Conservation (phyloP, 2,329 filamentous ascomycete genomes). For the Xylaria sp. region DNA sequence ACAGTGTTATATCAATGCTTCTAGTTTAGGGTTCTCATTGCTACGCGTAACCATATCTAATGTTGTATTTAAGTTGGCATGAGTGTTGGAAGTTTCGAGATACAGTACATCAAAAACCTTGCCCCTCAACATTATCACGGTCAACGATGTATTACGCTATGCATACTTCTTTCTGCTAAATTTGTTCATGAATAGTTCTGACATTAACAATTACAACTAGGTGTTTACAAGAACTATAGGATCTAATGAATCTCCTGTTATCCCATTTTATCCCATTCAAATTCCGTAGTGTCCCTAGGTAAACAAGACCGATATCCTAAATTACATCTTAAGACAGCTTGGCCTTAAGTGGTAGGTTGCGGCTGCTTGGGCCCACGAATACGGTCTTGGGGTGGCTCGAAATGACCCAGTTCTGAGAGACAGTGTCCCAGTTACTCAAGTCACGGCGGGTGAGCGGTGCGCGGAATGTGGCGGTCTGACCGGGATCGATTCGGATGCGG, state of each 20-base stretch:
- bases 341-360: slow-evolving; percentile 59
- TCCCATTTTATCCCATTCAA: slow-evolving; percentile 8
- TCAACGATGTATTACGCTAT: too few relatives aligned
- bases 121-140: neutral
- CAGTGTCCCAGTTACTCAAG: slow-evolving; percentile 85
- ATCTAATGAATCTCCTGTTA: neutral
- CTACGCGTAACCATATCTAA: neutral
- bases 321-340: slow-evolving; percentile 17
- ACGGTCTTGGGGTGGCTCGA: slow-evolving; percentile 62
- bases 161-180: neutral
- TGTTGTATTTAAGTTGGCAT: neutral
- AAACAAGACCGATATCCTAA: neutral
- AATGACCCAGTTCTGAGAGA: slow-evolving; percentile 85
- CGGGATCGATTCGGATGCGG: slow-evolving; percentile 75
- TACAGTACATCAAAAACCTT: neutral
- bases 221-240: slow-evolving; percentile 25
- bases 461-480: slow-evolving; percentile 72
- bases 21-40: neutral
- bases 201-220: slow-evolving; percentile 37
- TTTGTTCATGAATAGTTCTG: neutral
- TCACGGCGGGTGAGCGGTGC: slow-evolving; percentile 81
- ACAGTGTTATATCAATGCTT: too few relatives aligned
- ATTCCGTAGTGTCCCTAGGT: neutral
- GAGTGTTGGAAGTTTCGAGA: neutral
- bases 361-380: slow-evolving; percentile 65